phyloP scores from a whole-genome alignment of 805 yeast genomes.

The Wickerhamiella azyma region DNA sequence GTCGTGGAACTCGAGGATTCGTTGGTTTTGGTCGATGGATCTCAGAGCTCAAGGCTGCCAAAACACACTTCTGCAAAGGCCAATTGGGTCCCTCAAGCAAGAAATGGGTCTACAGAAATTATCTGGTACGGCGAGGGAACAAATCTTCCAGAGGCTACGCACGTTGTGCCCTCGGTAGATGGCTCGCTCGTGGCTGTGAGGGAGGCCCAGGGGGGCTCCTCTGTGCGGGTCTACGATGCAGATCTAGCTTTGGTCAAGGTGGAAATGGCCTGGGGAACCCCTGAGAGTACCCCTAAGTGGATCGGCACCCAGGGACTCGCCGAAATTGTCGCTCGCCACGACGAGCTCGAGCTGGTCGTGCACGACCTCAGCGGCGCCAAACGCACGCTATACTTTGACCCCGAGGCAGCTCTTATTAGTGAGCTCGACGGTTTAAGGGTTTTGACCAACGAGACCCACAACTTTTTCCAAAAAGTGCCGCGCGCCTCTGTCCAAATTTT shows the following conservation, averaged over 20 bases:
- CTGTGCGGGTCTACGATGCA: background rate
- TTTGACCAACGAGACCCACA: constrained; percentile 42
- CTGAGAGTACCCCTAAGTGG: background rate
- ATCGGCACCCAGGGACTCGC: constrained; percentile 2
- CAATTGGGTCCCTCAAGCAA: background rate
- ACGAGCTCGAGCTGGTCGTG: constrained; percentile 1
- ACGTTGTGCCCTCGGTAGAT: background rate
- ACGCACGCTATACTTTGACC: background rate
- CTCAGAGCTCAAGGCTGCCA: background rate
- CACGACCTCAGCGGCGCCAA: background rate
- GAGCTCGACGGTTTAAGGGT: constrained; percentile 60
- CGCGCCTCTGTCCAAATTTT: constrained; percentile 46
- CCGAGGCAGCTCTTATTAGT: constrained; percentile 26
- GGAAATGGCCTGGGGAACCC: background rate
- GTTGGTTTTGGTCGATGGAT: background rate
- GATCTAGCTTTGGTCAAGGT: background rate
- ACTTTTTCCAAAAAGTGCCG: constrained; percentile 52
- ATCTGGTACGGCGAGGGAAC: background rate
- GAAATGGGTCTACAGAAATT: too few relatives aligned
- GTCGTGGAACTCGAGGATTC: background rate
- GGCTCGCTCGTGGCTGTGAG: background rate
- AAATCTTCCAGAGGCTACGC: background rate
- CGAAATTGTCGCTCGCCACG: background rate
- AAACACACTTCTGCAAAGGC: background rate
- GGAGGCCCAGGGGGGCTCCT: background rate